Conservation (phyloP, 176 grass and related monocot species). For the Miscanthus lutarioriparius region DNA sequence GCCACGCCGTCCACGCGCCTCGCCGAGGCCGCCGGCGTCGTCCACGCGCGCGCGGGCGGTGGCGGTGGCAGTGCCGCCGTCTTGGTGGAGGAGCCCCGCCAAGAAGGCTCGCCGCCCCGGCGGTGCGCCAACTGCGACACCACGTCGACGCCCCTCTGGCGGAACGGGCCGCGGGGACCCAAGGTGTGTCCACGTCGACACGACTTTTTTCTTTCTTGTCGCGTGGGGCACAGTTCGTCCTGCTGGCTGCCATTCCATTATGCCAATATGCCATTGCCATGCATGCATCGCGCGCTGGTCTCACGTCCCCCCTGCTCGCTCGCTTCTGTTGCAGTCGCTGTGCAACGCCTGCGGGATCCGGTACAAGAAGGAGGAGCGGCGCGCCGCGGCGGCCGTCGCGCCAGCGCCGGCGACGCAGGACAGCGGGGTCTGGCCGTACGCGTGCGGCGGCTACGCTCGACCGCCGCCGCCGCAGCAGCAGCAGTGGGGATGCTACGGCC, state of each 20-base stretch:
- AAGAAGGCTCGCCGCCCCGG: slow-evolving; percentile 15
- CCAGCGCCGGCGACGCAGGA: not conserved
- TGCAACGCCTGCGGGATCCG: slow-evolving; percentile 93
- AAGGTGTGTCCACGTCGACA: slow-evolving; percentile 44
- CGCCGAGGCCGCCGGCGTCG: slow-evolving; percentile 4
- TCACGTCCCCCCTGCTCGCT: not conserved
- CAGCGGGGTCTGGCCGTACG: not conserved
- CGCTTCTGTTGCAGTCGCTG: slow-evolving; percentile 53
- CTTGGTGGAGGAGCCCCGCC: not conserved
- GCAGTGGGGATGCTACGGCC: slow-evolving; percentile 72
- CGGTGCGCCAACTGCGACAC: slow-evolving; percentile 88
- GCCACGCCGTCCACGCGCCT: slow-evolving; percentile 74
- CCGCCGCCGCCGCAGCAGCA: slow-evolving; percentile 20
- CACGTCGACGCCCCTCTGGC: slow-evolving; percentile 81
- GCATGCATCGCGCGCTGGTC: not conserved
- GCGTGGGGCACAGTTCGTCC: not conserved
- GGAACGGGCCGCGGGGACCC: slow-evolving; percentile 77
- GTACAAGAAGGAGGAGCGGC: slow-evolving; percentile 86
- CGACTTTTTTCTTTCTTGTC: not conserved
- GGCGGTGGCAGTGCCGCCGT: not conserved
- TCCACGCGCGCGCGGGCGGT: not conserved
- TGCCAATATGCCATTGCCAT: not conserved
- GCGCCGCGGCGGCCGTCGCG: slow-evolving; percentile 51
- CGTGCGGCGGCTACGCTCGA: slow-evolving; percentile 41
- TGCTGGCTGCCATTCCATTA: not conserved